Conservation (phyloP, 164 flowering plant genomes). For the Vitis cinerea region DNA sequence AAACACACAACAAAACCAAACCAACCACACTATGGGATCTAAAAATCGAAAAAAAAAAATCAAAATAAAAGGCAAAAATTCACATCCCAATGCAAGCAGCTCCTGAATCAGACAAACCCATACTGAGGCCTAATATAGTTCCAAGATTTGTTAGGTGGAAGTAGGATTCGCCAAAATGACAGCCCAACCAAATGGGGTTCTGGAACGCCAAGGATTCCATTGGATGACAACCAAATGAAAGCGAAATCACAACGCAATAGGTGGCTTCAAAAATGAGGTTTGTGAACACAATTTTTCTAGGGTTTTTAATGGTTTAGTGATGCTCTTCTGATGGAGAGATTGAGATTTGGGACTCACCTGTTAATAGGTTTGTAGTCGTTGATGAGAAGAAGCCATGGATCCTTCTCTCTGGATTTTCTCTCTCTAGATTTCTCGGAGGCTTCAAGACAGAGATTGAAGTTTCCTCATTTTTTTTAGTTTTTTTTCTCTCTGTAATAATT, state of each 20-base stretch:
- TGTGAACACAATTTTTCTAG: background rate
- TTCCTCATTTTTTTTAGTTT: no score
- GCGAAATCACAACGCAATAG: conserved; percentile 13
- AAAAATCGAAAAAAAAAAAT: background rate
- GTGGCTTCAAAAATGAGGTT: conserved; percentile 5
- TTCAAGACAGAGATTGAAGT: background rate
- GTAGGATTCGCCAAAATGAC: conserved; percentile 19
- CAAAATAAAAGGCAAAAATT: background rate
- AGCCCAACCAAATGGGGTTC: conserved; percentile 15
- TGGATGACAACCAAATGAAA: conserved; percentile 3
- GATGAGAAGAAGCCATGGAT: no score
- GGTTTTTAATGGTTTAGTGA: background rate
- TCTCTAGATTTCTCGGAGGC: background rate
- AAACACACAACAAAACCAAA: background rate
- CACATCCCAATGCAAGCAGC: conserved; percentile 15
- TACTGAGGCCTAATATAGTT: background rate
- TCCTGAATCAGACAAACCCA: conserved; percentile 36
- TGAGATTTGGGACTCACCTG: background rate
- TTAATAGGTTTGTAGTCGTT: background rate
- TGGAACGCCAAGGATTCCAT: background rate
- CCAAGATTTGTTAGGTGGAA: conserved; percentile 18
- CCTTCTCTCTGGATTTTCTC: background rate
- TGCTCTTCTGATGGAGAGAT: background rate
- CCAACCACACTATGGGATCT: conserved; percentile 6
- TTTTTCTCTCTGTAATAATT: no score